phyloP scores from a whole-genome alignment of 2,329 filamentous ascomycete species.

The Fusarium guadeloupense region DNA sequence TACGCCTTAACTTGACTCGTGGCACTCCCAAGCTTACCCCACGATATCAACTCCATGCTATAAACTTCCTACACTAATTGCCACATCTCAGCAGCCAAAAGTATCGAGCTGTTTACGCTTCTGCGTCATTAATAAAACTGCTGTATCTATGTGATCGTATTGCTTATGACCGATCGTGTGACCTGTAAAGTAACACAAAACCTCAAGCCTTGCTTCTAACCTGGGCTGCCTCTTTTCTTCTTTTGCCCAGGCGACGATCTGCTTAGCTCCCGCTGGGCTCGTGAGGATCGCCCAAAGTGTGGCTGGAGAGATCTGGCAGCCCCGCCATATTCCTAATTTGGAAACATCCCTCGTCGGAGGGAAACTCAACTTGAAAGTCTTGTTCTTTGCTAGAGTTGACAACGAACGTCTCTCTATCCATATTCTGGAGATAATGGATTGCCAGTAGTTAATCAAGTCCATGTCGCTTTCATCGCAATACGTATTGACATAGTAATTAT shows the following conservation, averaged over 20 bases:
- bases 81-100: not conserved
- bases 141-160: no score
- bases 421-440: no score
- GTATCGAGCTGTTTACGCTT: no score
- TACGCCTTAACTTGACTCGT: not conserved
- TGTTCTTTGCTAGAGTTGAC: no score
- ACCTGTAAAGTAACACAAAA: not conserved
- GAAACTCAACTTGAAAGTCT: slow-evolving; percentile 1
- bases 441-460: no score
- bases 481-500: no score
- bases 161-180: not conserved
- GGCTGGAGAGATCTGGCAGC: slow-evolving; percentile 33
- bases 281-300: slow-evolving; percentile 18
- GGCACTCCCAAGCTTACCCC: no score
- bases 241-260: slow-evolving; percentile 8
- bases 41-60: not conserved
- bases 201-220: not conserved
- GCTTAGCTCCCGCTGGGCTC: slow-evolving; percentile 27
- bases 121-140: no score
- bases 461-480: no score
- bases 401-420: no score
- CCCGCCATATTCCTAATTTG: slow-evolving; percentile 5
- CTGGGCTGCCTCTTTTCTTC: not conserved
- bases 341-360: not conserved
- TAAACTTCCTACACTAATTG: not conserved